A percentile compares a stretch with the other conserved stretches of the same genome.
Evolutionary conservation across 805 yeast genomes (phyloP).

Genomic region (Kluyveromyces aestuarii): DNA sequence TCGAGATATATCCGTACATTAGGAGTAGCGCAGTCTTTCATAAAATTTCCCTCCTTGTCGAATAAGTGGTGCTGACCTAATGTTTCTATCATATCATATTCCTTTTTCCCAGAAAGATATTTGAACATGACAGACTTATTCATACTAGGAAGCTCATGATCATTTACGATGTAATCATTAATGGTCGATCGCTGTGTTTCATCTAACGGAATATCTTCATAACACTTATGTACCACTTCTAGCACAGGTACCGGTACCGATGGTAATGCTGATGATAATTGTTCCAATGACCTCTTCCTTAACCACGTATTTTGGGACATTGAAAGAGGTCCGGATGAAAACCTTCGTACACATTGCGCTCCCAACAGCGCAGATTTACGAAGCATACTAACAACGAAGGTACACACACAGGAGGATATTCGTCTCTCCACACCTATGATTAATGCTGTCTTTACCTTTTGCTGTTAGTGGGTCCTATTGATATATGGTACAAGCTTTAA

Average conservation of each 20-base stretch:
- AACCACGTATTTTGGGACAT: neutral
- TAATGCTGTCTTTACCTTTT: neutral
- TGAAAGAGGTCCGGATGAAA: neutral
- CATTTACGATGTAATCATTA: neutral
- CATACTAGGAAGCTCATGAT: neutral
- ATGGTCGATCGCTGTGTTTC: neutral
- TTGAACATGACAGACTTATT: slow-evolving; percentile 6
- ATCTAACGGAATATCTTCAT: slow-evolving; percentile 1
- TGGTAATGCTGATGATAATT: neutral
- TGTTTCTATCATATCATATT: slow-evolving; percentile 9
- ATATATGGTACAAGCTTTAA: neutral
- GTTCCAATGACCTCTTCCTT: neutral
- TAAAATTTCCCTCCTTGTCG: slow-evolving; percentile 4
- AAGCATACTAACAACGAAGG: neutral
- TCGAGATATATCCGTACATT: slow-evolving; percentile 16
- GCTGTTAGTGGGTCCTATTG: neutral
- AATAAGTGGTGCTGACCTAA: slow-evolving; percentile 13
- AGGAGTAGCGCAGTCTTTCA: slow-evolving; percentile 9
- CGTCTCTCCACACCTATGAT: neutral
- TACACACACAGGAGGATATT: neutral
- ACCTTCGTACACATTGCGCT: neutral
- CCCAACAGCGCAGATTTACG: neutral
- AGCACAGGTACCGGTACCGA: neutral
- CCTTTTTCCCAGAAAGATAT: slow-evolving; percentile 12
- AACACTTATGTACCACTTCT: slow-evolving; percentile 1